Evolutionary conservation across 495 filamentous ascomycete genomes (phyloP), one percentile per base, ranked within the genome.

Genomic region (Tuber brumale): DNA sequence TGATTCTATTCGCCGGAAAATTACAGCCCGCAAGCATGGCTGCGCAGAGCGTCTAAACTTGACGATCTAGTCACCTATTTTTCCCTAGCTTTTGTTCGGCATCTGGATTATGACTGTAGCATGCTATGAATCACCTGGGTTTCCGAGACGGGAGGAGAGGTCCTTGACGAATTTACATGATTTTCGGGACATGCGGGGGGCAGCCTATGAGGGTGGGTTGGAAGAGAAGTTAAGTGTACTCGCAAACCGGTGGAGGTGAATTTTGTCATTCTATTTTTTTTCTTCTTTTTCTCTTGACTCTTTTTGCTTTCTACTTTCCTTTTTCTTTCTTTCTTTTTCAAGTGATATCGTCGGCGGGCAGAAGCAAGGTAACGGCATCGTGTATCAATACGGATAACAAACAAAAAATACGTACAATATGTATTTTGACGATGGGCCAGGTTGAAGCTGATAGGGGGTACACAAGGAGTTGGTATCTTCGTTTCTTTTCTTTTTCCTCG

Each of bases 11-110:
- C 41, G n/a, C 31, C 70, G 72, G n/a, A 41, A 31, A 45, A 70
- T 42, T 70, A 71, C 61, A 82, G 81, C 81, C 81, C 48, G 81
- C 81, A 70, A 79, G 71, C 41, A 82, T 82, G 80, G 76, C 81
- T 6, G 81, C 81, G 70, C 81, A 82, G 44, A 82, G 81, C 44
- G 81, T 80, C 57, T 82, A 82, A 76, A 23, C 72, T 66, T 31
- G 12, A 31, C 10, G 3, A 66, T 16, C 57, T 3, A 3, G 27
- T 66, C 27, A 31, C 23, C 57, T 8, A 31, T 61, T 61, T 61
- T 61, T 61, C 27, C 10, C n/a, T 7, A 27, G 14, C 31, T 66
- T 66, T 31, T 31, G 27, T 31, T 66, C 27, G 2, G 57, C 12
- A n/a, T 12, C 14, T 66, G 57, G 57, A 8, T n/a, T 66, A 23